Conservation (phyloP, 495 filamentous ascomycete genomes). For the Aspergillus sclerotioniger region DNA sequence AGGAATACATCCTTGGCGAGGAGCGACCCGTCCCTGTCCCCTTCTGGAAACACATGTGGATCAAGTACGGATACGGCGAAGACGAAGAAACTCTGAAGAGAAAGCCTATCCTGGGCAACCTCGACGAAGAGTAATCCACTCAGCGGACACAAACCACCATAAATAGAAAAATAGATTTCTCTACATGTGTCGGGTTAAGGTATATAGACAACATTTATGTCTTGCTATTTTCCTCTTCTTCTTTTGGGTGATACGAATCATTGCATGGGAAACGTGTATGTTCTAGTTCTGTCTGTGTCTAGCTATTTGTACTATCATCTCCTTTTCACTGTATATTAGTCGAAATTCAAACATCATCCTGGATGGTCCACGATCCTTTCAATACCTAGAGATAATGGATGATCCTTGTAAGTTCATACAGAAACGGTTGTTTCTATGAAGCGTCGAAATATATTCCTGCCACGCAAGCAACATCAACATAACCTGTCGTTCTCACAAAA, state of each 20-base stretch:
- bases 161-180: not conserved
- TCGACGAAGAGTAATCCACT: slow-evolving; percentile 34
- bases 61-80: slow-evolving; percentile 47
- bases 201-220: not conserved
- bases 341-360: not conserved
- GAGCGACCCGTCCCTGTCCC: slow-evolving; percentile 38
- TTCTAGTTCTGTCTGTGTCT: not conserved
- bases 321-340: slow-evolving; percentile 5
- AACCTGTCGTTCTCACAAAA: too few relatives aligned
- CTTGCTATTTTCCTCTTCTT: not conserved
- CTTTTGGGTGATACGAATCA: not conserved
- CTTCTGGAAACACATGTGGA: slow-evolving; percentile 46
- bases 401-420: too few relatives aligned
- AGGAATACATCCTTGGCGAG: slow-evolving; percentile 65
- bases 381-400: too few relatives aligned
- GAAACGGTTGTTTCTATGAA: too few relatives aligned
- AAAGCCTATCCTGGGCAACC: slow-evolving; percentile 41
- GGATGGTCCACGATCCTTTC: not conserved
- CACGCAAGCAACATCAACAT: too few relatives aligned
- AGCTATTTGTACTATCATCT: not conserved
- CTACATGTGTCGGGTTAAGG: not conserved
- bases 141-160: not conserved
- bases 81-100: slow-evolving; percentile 40
- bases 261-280: slow-evolving; percentile 7
- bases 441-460: too few relatives aligned